These are phyloP conservation scores for Cutaneotrichosporon sp. DNA, from an alignment of 1,284 basidiomycete genomes.

Conservation along the genomic window DNA sequence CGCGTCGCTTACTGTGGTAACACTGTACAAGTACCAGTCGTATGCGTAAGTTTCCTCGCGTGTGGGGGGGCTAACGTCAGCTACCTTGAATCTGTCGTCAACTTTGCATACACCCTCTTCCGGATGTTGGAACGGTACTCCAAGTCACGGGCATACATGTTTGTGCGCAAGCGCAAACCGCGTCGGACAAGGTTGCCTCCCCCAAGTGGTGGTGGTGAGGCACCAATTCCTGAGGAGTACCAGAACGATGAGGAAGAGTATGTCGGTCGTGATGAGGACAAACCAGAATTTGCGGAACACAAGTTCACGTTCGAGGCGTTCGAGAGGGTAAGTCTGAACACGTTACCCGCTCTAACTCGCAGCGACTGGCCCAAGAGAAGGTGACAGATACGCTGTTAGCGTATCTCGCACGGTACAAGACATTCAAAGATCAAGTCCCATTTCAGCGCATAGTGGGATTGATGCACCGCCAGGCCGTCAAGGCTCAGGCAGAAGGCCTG, in stretches of 20 bases:
- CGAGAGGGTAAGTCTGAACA: slow-evolving; percentile 62
- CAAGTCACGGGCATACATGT: slow-evolving; percentile 65
- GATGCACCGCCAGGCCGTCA: slow-evolving; percentile 81
- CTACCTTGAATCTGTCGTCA: slow-evolving; percentile 77
- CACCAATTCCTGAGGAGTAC: slow-evolving; percentile 38
- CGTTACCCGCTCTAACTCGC: background rate
- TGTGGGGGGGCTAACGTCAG: slow-evolving; percentile 32
- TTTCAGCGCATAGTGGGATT: slow-evolving; percentile 81
- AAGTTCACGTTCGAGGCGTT: slow-evolving; percentile 84
- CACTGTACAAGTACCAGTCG: slow-evolving; percentile 62
- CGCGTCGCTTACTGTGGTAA: slow-evolving; percentile 68
- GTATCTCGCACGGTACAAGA: slow-evolving; percentile 74
- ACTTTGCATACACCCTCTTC: slow-evolving; percentile 73
- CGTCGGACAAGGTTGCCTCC: slow-evolving; percentile 56
- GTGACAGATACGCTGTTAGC: slow-evolving; percentile 73
- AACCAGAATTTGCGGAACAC: slow-evolving; percentile 67
- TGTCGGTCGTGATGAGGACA: slow-evolving; percentile 56
- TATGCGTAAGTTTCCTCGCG: slow-evolving; percentile 43
- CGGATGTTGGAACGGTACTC: slow-evolving; percentile 82
- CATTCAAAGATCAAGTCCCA: slow-evolving; percentile 69
- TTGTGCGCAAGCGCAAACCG: slow-evolving; percentile 65
- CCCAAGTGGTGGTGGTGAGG: slow-evolving; percentile 34
- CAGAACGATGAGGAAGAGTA: slow-evolving; percentile 52
- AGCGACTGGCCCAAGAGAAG: slow-evolving; percentile 80
- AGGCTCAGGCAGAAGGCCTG: slow-evolving; percentile 79